Evolutionary conservation across 116 monocot species (phyloP), one percentile per base, ranked within the genome.

Genomic region (Iris pallida): DNA sequence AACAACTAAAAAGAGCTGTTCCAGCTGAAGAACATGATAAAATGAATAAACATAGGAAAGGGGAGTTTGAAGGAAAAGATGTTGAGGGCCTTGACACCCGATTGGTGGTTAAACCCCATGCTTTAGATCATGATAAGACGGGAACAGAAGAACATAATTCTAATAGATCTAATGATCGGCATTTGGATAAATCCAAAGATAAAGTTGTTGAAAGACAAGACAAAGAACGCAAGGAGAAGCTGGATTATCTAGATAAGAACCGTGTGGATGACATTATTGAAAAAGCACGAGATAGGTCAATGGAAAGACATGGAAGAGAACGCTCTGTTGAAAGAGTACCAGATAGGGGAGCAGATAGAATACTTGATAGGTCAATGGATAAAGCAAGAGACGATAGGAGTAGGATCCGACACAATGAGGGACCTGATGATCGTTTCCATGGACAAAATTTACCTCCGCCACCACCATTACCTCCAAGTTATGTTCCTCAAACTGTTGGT

Each of bases 401-500:
- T 41, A 94, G 88, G 75, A 53, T 59, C 65, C 80, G 88, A 46
- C 79, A 88, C 17, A 59, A 5, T 65, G 94, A 94, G 16, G 11
- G 65, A 18, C 63, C 81, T 20, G 94, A 94, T 65, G 94, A 94
- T 30, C 84, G 79, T 54, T 81, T 85, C 68, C 75, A 83, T 73
- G 86, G 86, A 8, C 94, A 90, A 77, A 79, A 44, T 64, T 86
- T 98, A 54, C 98, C 98, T 1, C 98, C 98, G 5, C 98, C 98
- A 4, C 98, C 98, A 6, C 98, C 98, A 4, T 74, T 93, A 11
- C 98, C 98, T 67, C 70, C 80, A 8, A 90, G 83, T 79, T 88
- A 86, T 81, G 93, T 93, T 66, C 98, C 98, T 40, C 90, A 88
- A 48, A 87, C 92, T 71, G 81, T 93, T 70, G 78, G 82, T 64